Evolutionary conservation across 2,329 filamentous ascomycete species (phyloP).

Genomic region (Fusarium pilosicola): DNA sequence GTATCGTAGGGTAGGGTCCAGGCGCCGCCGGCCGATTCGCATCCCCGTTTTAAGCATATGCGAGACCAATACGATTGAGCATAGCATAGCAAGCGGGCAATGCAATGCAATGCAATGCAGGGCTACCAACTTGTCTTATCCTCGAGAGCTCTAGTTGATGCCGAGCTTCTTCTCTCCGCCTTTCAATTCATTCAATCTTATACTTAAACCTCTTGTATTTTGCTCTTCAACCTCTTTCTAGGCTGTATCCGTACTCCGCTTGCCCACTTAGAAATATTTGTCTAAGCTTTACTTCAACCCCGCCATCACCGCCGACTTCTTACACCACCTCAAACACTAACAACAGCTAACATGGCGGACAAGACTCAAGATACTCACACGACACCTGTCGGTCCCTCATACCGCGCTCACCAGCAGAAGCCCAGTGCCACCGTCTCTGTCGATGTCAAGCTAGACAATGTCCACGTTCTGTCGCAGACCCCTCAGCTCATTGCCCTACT

Average conservation of each 20-base stretch:
- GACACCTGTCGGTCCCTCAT: slow-evolving; percentile 81
- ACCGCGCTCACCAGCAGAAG: slow-evolving; percentile 79
- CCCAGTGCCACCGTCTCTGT: slow-evolving; percentile 90
- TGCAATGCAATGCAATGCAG: slow-evolving; percentile 16
- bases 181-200: slow-evolving; percentile 22
- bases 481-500: slow-evolving; percentile 96
- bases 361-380: slow-evolving; percentile 49
- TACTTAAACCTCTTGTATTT: slow-evolving; percentile 8
- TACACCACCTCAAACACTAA: slow-evolving; percentile 5
- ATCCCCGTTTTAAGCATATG: slow-evolving; percentile 44
- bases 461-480: slow-evolving; percentile 90
- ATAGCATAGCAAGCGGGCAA: slow-evolving; percentile 19
- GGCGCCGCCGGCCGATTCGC: slow-evolving; percentile 20
- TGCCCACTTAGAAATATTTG: slow-evolving; percentile 18
- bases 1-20: slow-evolving; percentile 16
- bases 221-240: neutral
- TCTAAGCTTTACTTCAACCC: slow-evolving; percentile 14
- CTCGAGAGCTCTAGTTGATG: slow-evolving; percentile 34
- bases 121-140: slow-evolving; percentile 35
- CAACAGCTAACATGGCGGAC: slow-evolving; percentile 43
- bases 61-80: slow-evolving; percentile 11
- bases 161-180: slow-evolving; percentile 25
- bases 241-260: slow-evolving; percentile 2
- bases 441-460: slow-evolving; percentile 82
- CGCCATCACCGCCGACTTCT: slow-evolving; percentile 19